Conservation (phyloP, 2,329 filamentous ascomycete species). For the Aaosphaeria pasadenensis region DNA sequence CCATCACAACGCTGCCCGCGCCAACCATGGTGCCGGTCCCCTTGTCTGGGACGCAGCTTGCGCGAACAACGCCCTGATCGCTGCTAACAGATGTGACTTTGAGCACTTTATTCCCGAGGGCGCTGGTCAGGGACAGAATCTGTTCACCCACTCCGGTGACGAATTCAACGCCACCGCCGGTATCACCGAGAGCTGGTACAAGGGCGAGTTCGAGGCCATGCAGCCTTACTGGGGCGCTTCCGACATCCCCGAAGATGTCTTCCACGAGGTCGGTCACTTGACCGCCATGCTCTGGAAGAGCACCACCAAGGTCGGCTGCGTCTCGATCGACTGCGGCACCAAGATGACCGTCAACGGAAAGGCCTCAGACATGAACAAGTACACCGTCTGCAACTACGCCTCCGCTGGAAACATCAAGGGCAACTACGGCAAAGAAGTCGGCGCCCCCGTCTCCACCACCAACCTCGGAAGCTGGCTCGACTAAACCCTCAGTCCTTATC, state of each 20-base stretch:
- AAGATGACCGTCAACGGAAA: slow-evolving; percentile 20
- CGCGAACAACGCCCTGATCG: slow-evolving; percentile 57
- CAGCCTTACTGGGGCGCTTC: slow-evolving; percentile 56
- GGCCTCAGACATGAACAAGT: slow-evolving; percentile 22
- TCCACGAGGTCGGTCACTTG: slow-evolving; percentile 33
- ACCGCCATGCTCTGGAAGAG: slow-evolving; percentile 38
- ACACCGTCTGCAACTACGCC: slow-evolving; percentile 85
- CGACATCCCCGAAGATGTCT: slow-evolving; percentile 49
- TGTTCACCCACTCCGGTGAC: slow-evolving; percentile 65
- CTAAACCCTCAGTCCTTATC: slow-evolving; percentile 8
- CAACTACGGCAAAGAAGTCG: slow-evolving; percentile 54
- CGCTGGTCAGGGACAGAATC: slow-evolving; percentile 82
- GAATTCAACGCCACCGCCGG: slow-evolving; percentile 59
- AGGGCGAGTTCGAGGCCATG: slow-evolving; percentile 66
- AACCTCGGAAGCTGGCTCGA: slow-evolving; percentile 24
- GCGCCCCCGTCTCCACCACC: slow-evolving; percentile 29
- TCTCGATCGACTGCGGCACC: slow-evolving; percentile 26
- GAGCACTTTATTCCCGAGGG: slow-evolving; percentile 50
- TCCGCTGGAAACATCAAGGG: slow-evolving; percentile 60
- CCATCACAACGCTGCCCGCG: slow-evolving; percentile 83
- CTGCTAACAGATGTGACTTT: slow-evolving; percentile 73
- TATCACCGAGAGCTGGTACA: slow-evolving; percentile 86
- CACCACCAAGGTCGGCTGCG: slow-evolving; percentile 36
- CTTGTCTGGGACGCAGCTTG: slow-evolving; percentile 68
- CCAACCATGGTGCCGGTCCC: slow-evolving; percentile 69